Percentiles rank a stretch among this genome's conserved stretches.
These are phyloP conservation scores for Xerocomellus amylosporus DNA, from an alignment of 768 basidiomycete species.

Conservation along the genomic window DNA sequence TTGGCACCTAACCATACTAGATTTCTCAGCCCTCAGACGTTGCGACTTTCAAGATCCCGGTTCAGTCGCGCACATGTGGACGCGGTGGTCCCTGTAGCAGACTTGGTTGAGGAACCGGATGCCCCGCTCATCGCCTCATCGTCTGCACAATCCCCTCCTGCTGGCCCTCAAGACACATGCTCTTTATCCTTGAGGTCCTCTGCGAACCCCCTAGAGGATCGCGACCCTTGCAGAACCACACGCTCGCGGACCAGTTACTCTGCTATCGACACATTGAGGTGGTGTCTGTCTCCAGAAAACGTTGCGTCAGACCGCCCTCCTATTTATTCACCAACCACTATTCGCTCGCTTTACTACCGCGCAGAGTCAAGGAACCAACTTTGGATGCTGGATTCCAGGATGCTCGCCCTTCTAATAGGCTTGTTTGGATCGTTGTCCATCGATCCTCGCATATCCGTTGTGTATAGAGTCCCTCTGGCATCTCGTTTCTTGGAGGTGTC, in stretches of 20 bases:
- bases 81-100: background rate
- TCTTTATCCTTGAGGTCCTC: background rate
- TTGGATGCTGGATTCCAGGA: slow-evolving; percentile 31
- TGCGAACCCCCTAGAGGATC: background rate
- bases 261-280: slow-evolving; percentile 14
- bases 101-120: background rate
- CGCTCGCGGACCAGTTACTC: background rate
- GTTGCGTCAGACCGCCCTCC: slow-evolving; percentile 7
- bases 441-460: slow-evolving; percentile 21
- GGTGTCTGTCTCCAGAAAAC: slow-evolving; percentile 15
- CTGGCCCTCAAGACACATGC: background rate
- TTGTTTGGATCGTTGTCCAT: slow-evolving; percentile 52
- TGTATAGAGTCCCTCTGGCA: slow-evolving; percentile 31
- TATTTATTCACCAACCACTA: slow-evolving; percentile 27
- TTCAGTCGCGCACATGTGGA: background rate
- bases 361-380: slow-evolving; percentile 36
- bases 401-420: slow-evolving; percentile 43
- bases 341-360: slow-evolving; percentile 41
- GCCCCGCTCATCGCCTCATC: background rate
- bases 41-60: slow-evolving; percentile 1
- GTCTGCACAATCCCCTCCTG: background rate
- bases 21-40: background rate
- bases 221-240: background rate
- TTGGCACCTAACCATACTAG: slow-evolving; percentile 3
- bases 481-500: slow-evolving; percentile 25